phyloP scores from a whole-genome alignment of 2,329 filamentous ascomycete species.

The Clarireedia sp. region DNA sequence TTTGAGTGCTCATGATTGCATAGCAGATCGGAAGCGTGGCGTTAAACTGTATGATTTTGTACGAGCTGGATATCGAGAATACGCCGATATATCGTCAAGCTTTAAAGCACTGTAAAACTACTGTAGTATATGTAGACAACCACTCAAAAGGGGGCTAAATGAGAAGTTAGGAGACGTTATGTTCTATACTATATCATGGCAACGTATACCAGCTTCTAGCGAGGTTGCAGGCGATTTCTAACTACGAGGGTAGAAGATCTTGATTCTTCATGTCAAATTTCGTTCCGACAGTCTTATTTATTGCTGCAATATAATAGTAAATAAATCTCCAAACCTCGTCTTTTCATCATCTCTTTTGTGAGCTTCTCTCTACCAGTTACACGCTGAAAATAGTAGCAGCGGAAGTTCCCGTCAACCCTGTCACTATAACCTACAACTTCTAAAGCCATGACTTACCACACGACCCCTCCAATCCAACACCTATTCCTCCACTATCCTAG shows the following conservation, averaged over 20 bases:
- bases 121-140: background rate
- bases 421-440: background rate
- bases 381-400: background rate
- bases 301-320: no score
- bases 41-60: background rate
- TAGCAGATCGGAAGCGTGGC: background rate
- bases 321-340: background rate
- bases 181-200: no score
- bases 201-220: no score
- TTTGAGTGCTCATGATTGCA: background rate
- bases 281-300: no score
- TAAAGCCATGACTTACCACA: constrained; percentile 1
- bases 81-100: background rate
- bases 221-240: no score
- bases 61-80: no score
- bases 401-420: constrained; percentile 1
- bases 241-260: no score
- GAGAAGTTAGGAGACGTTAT: background rate
- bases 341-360: background rate
- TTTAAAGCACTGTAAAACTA: background rate
- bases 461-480: constrained; percentile 6
- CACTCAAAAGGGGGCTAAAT: background rate
- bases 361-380: background rate
- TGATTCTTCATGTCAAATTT: no score
- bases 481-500: background rate